Evolutionary conservation across 768 basidiomycete species (phyloP).

Genomic region (Mycena chlorophos): DNA sequence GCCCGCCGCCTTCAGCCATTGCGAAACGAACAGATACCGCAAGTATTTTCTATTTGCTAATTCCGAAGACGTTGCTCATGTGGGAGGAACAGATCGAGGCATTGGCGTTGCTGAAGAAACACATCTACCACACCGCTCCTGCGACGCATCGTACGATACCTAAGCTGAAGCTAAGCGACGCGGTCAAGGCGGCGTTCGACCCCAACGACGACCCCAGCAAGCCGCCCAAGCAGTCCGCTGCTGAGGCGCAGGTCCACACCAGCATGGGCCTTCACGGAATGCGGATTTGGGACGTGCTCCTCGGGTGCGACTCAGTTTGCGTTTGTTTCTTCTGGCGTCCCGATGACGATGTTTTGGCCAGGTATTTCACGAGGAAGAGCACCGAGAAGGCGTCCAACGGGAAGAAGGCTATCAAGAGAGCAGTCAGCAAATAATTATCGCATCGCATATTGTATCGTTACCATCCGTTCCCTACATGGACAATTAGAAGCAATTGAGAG

Average conservation of each 20-base stretch:
- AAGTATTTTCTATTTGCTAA: conserved; percentile 17
- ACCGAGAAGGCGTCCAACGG: conserved; percentile 34
- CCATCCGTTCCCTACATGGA: not conserved
- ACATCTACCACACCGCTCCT: conserved; percentile 56
- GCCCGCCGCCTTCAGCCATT: conserved; percentile 71
- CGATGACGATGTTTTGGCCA: conserved; percentile 22
- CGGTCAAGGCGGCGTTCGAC: conserved; percentile 49
- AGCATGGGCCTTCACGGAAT: conserved; percentile 51
- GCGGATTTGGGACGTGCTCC: conserved; percentile 53
- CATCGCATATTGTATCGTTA: not conserved
- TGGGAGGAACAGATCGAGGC: conserved; percentile 55
- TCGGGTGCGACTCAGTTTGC: conserved; percentile 39
- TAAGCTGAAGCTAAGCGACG: conserved; percentile 44
- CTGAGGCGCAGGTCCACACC: conserved; percentile 51
- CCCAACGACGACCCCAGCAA: conserved; percentile 48
- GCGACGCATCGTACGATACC: conserved; percentile 54
- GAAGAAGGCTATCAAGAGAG: conserved; percentile 30
- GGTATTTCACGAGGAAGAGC: conserved; percentile 51
- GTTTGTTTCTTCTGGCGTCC: not conserved
- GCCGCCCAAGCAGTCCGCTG: conserved; percentile 54
- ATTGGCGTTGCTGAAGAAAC: conserved; percentile 55
- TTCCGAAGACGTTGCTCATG: not conserved
- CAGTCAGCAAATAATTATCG: conserved; percentile 5
- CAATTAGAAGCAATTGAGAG: not conserved
- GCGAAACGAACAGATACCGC: conserved; percentile 70